Conservation (phyloP, 805 yeast genomes). For the Hanseniaspora guilliermondii region DNA sequence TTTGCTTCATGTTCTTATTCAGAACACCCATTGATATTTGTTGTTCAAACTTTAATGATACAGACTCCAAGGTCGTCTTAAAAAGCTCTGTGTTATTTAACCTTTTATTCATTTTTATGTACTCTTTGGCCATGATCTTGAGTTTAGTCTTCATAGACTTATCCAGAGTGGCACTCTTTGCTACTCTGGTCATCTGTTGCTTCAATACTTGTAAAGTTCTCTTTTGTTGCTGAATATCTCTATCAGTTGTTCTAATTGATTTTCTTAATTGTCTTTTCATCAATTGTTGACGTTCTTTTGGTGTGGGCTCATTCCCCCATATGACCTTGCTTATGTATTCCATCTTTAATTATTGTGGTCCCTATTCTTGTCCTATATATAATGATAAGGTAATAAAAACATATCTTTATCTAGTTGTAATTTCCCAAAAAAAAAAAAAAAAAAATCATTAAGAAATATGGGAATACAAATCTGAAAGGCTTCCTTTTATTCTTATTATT, state of each 20-base stretch:
- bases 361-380: neutral
- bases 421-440: no score
- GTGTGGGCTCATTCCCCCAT: constrained; percentile 78
- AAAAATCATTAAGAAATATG: no score
- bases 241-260: constrained; percentile 75
- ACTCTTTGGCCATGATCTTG: constrained; percentile 67
- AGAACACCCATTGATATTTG: constrained; percentile 76
- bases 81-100: constrained; percentile 23
- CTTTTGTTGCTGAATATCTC: constrained; percentile 59
- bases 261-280: constrained; percentile 70
- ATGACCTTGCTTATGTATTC: constrained; percentile 73
- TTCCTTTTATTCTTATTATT: no score
- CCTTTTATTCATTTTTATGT: constrained; percentile 61
- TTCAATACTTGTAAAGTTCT: constrained; percentile 57
- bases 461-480: no score
- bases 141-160: constrained; percentile 34
- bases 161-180: neutral
- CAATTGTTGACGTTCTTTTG: constrained; percentile 69
- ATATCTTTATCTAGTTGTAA: no score
- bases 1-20: constrained; percentile 66
- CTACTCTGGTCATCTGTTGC: constrained; percentile 10
- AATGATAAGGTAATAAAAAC: no score
- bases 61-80: constrained; percentile 74
- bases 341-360: constrained; percentile 40
- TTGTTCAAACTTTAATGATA: constrained; percentile 80